phyloP scores from a whole-genome alignment of 1,139 yeast genomes.

The Taphrina sp. region DNA sequence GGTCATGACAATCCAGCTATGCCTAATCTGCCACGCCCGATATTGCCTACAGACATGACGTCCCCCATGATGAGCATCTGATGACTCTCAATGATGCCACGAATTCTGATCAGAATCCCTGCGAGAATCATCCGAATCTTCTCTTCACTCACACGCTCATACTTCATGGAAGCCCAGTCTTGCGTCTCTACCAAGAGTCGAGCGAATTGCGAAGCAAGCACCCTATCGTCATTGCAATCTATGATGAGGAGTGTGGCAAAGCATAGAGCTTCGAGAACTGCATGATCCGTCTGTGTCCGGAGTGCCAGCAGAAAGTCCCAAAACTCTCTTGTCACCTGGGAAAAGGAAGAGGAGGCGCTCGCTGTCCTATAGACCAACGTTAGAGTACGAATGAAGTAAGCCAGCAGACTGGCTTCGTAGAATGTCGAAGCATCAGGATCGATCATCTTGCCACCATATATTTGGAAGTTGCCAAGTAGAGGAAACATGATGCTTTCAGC shows the following conservation, averaged over 20 bases:
- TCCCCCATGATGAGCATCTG: constrained; percentile 22
- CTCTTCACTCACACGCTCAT: constrained; percentile 9
- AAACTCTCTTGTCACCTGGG: constrained; percentile 12
- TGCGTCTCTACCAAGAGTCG: constrained; percentile 14
- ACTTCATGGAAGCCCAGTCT: constrained; percentile 11
- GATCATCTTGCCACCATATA: constrained; percentile 16
- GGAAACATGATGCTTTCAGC: constrained; percentile 14
- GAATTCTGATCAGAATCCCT: constrained; percentile 17
- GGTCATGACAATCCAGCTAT: constrained; percentile 4
- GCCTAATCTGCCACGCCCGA: constrained; percentile 16
- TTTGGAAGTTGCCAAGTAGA: constrained; percentile 17
- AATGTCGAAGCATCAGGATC: constrained; percentile 8
- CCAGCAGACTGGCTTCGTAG: constrained; percentile 16
- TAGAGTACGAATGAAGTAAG: constrained; percentile 13
- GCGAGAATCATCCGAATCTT: constrained; percentile 1
- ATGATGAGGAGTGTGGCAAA: constrained; percentile 2
- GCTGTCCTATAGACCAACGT: neutral
- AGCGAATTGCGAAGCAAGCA: neutral
- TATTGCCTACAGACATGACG: neutral
- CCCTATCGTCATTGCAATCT: constrained; percentile 12
- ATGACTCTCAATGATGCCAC: constrained; percentile 14
- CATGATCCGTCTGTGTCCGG: constrained; percentile 4
- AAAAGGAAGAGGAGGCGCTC: constrained; percentile 1
- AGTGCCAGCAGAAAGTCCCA: constrained; percentile 5
- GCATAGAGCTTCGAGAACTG: constrained; percentile 1